Percentiles rank a stretch among this genome's conserved stretches.
phyloP scores from a whole-genome alignment of 441 rosid genomes.

The Jatropha podagrica region DNA sequence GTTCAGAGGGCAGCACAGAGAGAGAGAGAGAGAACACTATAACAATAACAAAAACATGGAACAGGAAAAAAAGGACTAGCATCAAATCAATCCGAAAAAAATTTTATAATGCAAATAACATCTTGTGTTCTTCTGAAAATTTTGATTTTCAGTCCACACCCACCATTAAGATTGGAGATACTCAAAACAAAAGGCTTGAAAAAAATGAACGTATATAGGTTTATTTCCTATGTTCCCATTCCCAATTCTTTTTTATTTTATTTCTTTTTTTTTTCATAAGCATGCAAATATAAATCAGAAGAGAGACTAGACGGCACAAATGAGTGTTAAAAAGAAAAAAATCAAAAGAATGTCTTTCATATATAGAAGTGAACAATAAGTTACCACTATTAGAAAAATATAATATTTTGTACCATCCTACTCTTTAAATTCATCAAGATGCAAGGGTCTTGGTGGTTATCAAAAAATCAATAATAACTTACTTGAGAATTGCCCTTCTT shows the following conservation, averaged over 20 bases:
- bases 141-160: not conserved
- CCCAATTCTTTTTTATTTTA: not conserved
- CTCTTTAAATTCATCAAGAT: constrained; percentile 12
- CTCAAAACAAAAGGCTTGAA: not conserved
- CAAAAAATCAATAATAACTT: constrained; percentile 34
- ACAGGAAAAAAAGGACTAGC: not conserved
- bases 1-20: too few relatives aligned
- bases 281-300: not conserved
- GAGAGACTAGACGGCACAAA: not conserved
- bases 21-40: not conserved
- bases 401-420: not conserved
- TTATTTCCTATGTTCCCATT: not conserved
- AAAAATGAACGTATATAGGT: not conserved
- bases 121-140: not conserved
- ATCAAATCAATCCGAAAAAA: constrained; percentile 5
- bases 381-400: not conserved
- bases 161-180: not conserved
- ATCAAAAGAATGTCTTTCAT: not conserved
- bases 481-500: constrained; percentile 79
- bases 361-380: constrained; percentile 3
- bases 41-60: not conserved
- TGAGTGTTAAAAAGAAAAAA: not conserved
- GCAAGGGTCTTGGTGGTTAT: not conserved
- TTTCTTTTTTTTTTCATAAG: not conserved
- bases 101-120: not conserved